Evolutionary conservation across 257 asterid genomes (phyloP), one percentile per base, ranked within the genome.

Genomic region (Rubia yunnanensis): DNA sequence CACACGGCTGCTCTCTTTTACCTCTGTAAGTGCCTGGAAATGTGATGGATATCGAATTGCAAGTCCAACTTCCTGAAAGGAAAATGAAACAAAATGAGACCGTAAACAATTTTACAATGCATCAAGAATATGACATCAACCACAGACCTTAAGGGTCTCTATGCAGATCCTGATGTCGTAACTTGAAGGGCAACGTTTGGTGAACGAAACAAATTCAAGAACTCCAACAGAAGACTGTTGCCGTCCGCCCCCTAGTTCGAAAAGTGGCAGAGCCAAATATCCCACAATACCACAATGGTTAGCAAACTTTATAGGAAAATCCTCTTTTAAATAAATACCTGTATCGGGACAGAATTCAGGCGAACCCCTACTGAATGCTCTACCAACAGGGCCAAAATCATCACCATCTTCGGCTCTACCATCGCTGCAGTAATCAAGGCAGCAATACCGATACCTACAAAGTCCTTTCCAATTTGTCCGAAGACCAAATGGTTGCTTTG

Each of bases 361-460:
- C 7, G n/a, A 44, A 14, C 52, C 52, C n/a, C 28, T 50, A n/a
- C 4, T 20, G 24, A 50, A 50, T 20, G 27, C 57, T 20, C 10
- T 50, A n/a, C 57, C 57, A 50, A 50, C 27, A n/a, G 57, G 57
- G 8, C 57, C 52, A 44, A 44, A 44, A 44, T 44, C 52, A 44
- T 20, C 14, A 15, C 52, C 52, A 44, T 4, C 52, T 44, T 44
- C 52, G 8, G 52, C 17, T 44, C 52, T 14, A 44, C 52, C 52
- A 44, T 15, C 22, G n/a, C 20, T 44, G 52, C 20, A 44, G 52
- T 15, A 44, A 44, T 44, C 52, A 44, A 44, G 52, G 17, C 7
- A 44, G 52, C 17, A 22, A 3, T 50, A 20, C 28, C 57, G 57
- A 22, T 50, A 50, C 57, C 27, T 50, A 50, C 27, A n/a, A 20